phyloP scores from a whole-genome alignment of 208 protist species.

The Kentomonas sorsogonicus region DNA sequence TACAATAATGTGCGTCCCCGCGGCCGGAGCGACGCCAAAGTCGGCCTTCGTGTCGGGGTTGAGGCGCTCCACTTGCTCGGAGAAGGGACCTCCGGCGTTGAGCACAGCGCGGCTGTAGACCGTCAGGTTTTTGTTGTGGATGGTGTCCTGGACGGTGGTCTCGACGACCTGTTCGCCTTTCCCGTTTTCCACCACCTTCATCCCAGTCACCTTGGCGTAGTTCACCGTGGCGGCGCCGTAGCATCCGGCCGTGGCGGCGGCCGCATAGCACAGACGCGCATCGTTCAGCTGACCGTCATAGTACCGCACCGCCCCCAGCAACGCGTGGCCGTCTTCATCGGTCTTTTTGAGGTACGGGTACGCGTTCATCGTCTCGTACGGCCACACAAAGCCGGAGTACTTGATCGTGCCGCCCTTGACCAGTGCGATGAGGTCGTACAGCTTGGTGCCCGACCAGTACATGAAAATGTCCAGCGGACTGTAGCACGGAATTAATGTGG shows the following conservation, averaged over 20 bases:
- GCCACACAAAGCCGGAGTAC: conserved; percentile 77
- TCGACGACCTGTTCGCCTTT: conserved; percentile 56
- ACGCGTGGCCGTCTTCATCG: conserved; percentile 39
- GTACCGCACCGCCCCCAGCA: conserved; percentile 91
- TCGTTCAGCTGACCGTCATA: conserved; percentile 97
- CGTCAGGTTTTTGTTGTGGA: conserved; percentile 56
- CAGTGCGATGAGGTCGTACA: conserved; percentile 89
- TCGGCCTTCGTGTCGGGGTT: conserved; percentile 30
- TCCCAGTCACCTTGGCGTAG: conserved; percentile 75
- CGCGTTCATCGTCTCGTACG: conserved; percentile 63
- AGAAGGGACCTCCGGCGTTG: conserved; percentile 90
- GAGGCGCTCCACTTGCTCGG: conserved; percentile 77
- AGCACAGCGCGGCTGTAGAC: conserved; percentile 87
- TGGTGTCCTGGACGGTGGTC: conserved; percentile 66
- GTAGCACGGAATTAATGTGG: conserved; percentile 93
- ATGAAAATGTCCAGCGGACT: conserved; percentile 70
- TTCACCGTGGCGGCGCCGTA: conserved; percentile 92
- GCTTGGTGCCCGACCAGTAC: conserved; percentile 82
- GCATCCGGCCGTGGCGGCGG: conserved; percentile 91
- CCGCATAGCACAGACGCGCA: conserved; percentile 90
- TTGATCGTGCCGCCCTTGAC: conserved; percentile 68
- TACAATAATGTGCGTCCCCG: conserved; percentile 86
- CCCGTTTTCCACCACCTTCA: conserved; percentile 43
- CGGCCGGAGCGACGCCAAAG: conserved; percentile 61
- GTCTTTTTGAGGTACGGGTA: conserved; percentile 73